Evolutionary conservation across 1,284 basidiomycete genomes (phyloP).

Genomic region (Ganoderma sinense): DNA sequence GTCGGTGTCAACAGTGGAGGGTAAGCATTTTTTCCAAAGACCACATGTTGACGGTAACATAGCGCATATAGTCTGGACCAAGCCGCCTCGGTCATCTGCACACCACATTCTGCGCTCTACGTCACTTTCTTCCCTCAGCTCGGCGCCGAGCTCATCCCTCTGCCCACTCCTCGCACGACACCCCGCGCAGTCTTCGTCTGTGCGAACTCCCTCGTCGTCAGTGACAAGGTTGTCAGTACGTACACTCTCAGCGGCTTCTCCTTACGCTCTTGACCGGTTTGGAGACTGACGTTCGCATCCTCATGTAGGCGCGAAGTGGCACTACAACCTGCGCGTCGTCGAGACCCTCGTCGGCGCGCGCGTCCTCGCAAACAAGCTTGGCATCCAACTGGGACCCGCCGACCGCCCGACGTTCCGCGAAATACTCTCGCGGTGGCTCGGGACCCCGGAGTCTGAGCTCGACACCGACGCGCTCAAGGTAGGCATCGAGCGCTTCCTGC

Average conservation of each 20-base stretch:
- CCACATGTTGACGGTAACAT: background rate
- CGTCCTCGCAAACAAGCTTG: slow-evolving; percentile 68
- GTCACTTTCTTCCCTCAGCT: slow-evolving; percentile 86
- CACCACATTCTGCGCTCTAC: slow-evolving; percentile 75
- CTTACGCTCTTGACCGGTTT: no score
- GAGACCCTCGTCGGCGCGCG: slow-evolving; percentile 85
- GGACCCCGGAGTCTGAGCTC: slow-evolving; percentile 53
- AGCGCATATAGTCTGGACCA: slow-evolving; percentile 73
- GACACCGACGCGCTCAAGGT: slow-evolving; percentile 51
- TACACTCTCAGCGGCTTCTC: slow-evolving; percentile 7
- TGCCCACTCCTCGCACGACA: slow-evolving; percentile 54
- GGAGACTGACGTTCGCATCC: background rate
- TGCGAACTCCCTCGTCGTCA: slow-evolving; percentile 87
- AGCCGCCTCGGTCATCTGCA: slow-evolving; percentile 81
- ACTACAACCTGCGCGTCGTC: slow-evolving; percentile 89
- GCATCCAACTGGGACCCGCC: slow-evolving; percentile 46
- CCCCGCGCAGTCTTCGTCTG: slow-evolving; percentile 74
- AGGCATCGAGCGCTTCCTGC: slow-evolving; percentile 55
- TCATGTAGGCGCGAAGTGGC: slow-evolving; percentile 63
- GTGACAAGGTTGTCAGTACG: slow-evolving; percentile 73
- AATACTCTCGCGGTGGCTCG: slow-evolving; percentile 59
- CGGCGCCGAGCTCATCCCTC: slow-evolving; percentile 65
- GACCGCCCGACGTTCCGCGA: slow-evolving; percentile 55
- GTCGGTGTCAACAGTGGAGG: slow-evolving; percentile 86
- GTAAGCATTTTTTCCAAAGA: slow-evolving; percentile 47